A percentile compares a stretch with the other conserved stretches of the same genome.
Conservation (phyloP, 345 rosid genomes). For the Sonneratia alba region DNA sequence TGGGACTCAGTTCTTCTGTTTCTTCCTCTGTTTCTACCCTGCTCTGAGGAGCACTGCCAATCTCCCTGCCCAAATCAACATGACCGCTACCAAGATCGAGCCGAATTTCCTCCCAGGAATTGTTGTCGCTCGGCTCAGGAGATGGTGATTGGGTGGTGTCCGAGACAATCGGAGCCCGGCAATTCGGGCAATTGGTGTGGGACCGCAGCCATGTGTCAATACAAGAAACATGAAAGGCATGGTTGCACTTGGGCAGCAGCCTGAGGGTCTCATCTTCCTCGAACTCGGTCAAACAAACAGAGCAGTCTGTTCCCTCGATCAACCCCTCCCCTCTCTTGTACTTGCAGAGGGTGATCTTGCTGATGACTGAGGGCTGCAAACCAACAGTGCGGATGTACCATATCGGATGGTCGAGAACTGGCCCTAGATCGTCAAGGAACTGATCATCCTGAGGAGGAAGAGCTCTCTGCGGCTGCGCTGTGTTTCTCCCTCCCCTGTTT, state of each 20-base stretch:
- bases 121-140: constrained; percentile 7
- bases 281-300: constrained; percentile 68
- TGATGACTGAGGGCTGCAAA: constrained; percentile 37
- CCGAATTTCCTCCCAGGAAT: constrained; percentile 16
- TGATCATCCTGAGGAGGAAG: constrained; percentile 18
- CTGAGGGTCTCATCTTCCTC: constrained; percentile 54
- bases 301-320: constrained; percentile 66
- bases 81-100: constrained; percentile 14
- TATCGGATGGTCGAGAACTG: constrained; percentile 44
- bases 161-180: constrained; percentile 49
- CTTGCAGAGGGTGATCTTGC: constrained; percentile 43
- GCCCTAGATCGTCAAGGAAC: constrained; percentile 34
- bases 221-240: constrained; percentile 64
- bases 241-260: constrained; percentile 63
- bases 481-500: constrained; percentile 1
- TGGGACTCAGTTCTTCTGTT: constrained; percentile 10
- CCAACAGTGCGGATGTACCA: constrained; percentile 71
- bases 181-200: constrained; percentile 56
- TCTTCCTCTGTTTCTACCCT: constrained; percentile 14
- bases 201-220: constrained; percentile 73
- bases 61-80: not conserved
- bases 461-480: not conserved
- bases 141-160: not conserved
- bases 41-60: not conserved
- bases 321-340: constrained; percentile 37